Base-by-base conservation (phyloP, 495 filamentous ascomycete species). In the Penicillium canariense region DNA sequence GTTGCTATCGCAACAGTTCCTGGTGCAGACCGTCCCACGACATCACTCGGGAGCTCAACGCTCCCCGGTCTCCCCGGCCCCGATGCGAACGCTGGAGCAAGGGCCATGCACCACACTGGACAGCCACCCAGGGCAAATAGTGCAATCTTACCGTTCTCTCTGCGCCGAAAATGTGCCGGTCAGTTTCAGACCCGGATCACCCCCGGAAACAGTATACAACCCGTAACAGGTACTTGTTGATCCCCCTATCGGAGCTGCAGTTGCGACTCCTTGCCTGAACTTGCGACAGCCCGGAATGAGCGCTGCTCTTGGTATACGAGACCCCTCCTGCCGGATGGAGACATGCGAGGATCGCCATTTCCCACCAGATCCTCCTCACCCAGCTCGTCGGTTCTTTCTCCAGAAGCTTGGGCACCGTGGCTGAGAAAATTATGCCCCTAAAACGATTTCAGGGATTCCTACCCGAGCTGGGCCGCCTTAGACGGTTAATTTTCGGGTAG, bases 1-100 rank as follows among this genome's bases (percentile, higher is more conserved):
- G 65, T 68, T 62, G 52, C 65, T 54, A 12, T 35, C 42, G 54
- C 65, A 68, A 68, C 65, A 12, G 30, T 34, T 28, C 15, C 7
- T 40, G 23, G 27, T 30, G 23, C 38, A 12, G 20, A 25, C 48
- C 31, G 25, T 39, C 20, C 49, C 38, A 56, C 38, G 47, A 31
- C 49, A 48, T 6, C 6, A 14, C 22, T 25, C 17, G 26, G 10
- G 23, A 28, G 36, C 25, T n/a, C 15, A 46, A 18, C 11, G n/a
- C n/a, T n/a, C n/a, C n/a, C n/a, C n/a, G n/a, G n/a, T n/a, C n/a
- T 14, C 12, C 23, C 31, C 31, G 1, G 14, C 3, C 10, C 9
- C n/a, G 32, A 26, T 38, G 12, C 26, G 10, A 15, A 17, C 9
- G 26, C 23, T 34, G 4, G 22, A 34, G 44, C 7, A 30, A 26